Evolutionary conservation across 768 basidiomycete genomes (phyloP).

Genomic region (Russula brevipes): DNA sequence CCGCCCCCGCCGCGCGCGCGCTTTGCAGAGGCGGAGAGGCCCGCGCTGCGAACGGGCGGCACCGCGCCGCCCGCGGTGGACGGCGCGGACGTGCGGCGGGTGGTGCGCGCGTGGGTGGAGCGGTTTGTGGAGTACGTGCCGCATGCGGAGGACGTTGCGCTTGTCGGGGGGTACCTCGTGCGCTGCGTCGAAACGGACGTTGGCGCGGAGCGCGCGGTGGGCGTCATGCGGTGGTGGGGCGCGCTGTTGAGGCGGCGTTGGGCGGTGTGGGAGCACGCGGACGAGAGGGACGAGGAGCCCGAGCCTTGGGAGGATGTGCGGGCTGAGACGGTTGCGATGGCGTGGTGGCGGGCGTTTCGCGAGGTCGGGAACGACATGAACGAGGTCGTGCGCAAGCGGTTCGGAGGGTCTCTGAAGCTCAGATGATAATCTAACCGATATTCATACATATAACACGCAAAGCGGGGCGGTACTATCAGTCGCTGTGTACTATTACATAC

Average conservation of each 20-base stretch:
- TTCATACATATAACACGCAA: neutral
- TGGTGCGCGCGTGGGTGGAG: conserved; percentile 74
- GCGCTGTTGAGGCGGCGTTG: conserved; percentile 62
- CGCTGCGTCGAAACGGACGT: conserved; percentile 63
- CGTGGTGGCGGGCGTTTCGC: conserved; percentile 80
- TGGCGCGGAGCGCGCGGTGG: conserved; percentile 65
- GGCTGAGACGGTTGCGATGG: conserved; percentile 47
- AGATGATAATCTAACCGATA: conserved; percentile 32
- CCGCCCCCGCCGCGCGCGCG: conserved; percentile 53
- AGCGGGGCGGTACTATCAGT: too few relatives aligned
- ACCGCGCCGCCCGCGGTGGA: conserved; percentile 43
- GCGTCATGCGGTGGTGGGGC: conserved; percentile 79
- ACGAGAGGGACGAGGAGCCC: conserved; percentile 32
- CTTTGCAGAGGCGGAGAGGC: conserved; percentile 52
- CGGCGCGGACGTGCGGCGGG: conserved; percentile 63
- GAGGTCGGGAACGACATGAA: conserved; percentile 66
- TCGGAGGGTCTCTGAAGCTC: conserved; percentile 66
- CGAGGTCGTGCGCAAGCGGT: conserved; percentile 55
- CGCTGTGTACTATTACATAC: too few relatives aligned
- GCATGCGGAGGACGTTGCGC: conserved; percentile 66
- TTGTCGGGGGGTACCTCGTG: conserved; percentile 67
- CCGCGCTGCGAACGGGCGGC: conserved; percentile 40
- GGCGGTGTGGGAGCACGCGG: conserved; percentile 46
- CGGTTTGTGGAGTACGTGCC: conserved; percentile 58
- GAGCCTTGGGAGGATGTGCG: conserved; percentile 31